Evolutionary conservation across 1,284 basidiomycete species (phyloP).

Genomic region (Nidula niveotomentosa): DNA sequence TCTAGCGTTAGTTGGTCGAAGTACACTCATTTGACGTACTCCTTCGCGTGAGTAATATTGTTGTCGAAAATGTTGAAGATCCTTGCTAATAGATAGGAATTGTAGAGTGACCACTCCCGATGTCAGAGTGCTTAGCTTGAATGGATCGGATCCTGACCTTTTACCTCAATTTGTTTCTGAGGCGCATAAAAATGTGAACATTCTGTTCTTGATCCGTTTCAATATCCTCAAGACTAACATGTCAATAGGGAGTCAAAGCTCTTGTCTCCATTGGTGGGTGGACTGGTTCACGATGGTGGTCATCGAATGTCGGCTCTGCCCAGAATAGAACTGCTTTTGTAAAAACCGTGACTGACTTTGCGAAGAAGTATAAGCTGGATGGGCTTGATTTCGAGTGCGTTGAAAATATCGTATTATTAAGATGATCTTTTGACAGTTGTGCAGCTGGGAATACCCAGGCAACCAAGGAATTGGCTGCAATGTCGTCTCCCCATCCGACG

Average conservation of each 20-base stretch:
- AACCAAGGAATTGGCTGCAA: conserved; percentile 75
- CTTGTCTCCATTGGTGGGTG: conserved; percentile 87
- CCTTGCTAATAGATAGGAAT: conserved; percentile 5
- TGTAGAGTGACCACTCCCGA: conserved; percentile 49
- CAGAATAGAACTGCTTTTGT: conserved; percentile 69
- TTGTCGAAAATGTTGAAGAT: not conserved
- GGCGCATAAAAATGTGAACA: conserved; percentile 52
- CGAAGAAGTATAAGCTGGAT: conserved; percentile 68
- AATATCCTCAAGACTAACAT: not conserved
- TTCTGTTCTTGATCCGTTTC: not conserved
- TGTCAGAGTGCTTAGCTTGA: conserved; percentile 38
- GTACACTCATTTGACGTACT: conserved; percentile 50
- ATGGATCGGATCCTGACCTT: conserved; percentile 38
- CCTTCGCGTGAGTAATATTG: conserved; percentile 51
- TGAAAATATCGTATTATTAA: not conserved
- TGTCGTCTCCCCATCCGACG: conserved; percentile 59
- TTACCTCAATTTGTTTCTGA: conserved; percentile 53
- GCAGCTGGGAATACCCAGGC: conserved; percentile 88
- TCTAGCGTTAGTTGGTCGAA: conserved; percentile 45
- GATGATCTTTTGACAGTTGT: not conserved
- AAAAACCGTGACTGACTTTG: conserved; percentile 62
- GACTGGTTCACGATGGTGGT: conserved; percentile 81
- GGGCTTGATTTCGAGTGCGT: conserved; percentile 88
- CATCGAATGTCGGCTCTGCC: conserved; percentile 64
- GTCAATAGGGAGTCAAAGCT: conserved; percentile 62